Evolutionary conservation across 1,284 basidiomycete genomes (phyloP).

Genomic region (Gymnopus androsaceus): DNA sequence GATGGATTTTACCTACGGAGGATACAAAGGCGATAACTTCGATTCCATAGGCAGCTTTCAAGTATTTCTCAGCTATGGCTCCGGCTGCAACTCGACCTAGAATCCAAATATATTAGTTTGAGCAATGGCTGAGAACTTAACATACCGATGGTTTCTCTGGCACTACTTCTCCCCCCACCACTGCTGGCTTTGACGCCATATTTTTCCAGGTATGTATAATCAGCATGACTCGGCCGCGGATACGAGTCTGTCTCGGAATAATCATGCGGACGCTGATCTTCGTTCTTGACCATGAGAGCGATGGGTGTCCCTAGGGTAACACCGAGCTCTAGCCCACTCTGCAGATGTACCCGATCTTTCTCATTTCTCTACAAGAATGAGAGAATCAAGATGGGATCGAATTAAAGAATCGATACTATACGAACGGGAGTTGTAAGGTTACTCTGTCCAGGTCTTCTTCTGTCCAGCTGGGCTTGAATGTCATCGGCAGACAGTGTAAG

Average conservation of each 20-base stretch:
- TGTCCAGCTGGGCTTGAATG: conserved; percentile 90
- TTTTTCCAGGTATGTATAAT: conserved; percentile 98
- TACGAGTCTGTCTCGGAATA: conserved; percentile 98
- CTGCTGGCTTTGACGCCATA: conserved; percentile 97
- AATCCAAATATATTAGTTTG: conserved; percentile 9
- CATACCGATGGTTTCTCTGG: conserved; percentile 94
- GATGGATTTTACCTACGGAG: conserved; percentile 90
- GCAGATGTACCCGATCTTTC: conserved; percentile 92
- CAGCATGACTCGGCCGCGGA: conserved; percentile 96
- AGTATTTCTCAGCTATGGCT: conserved; percentile 96
- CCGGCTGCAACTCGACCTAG: conserved; percentile 94
- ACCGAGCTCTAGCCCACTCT: conserved; percentile 92
- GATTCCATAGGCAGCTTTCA: conserved; percentile 85
- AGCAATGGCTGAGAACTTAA: conserved; percentile 7
- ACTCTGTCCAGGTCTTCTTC: conserved; percentile 94
- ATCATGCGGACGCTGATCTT: conserved; percentile 98
- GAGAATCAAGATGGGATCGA: conserved; percentile 5
- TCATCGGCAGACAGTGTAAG: conserved; percentile 80
- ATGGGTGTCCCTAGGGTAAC: conserved; percentile 98
- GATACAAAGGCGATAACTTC: conserved; percentile 98
- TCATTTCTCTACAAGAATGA: conserved; percentile 80
- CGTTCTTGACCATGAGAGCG: conserved; percentile 93
- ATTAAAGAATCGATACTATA: conserved; percentile 18
- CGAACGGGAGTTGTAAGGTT: conserved; percentile 93
- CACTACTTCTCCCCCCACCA: conserved; percentile 92